Evolutionary conservation across 139 green algal species (phyloP).

Genomic region (Trebouxia sp.): DNA sequence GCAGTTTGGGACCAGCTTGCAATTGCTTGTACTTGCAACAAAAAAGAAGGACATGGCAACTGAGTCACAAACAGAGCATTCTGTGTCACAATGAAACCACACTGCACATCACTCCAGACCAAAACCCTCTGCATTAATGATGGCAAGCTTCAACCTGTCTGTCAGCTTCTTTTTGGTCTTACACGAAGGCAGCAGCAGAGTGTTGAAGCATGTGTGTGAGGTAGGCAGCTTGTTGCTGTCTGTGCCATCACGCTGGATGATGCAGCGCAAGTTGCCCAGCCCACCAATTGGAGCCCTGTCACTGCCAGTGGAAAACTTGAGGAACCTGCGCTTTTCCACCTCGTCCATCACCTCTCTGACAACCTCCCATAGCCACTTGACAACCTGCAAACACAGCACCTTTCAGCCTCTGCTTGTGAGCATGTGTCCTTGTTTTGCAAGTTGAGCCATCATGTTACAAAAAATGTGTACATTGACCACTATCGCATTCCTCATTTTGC

Average conservation of each 20-base stretch:
- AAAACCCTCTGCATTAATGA: slow-evolving; percentile 92
- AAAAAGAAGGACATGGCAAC: not conserved
- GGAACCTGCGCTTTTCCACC: slow-evolving; percentile 76
- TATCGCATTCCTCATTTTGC: too few species aligned
- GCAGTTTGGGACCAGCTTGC: too few species aligned
- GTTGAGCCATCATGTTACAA: too few species aligned
- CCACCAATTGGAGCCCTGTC: slow-evolving; percentile 85
- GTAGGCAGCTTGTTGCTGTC: slow-evolving; percentile 84
- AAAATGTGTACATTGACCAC: too few species aligned
- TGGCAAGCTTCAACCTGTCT: slow-evolving; percentile 76
- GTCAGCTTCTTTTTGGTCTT: slow-evolving; percentile 64
- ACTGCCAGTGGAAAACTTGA: slow-evolving; percentile 94
- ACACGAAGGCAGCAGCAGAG: slow-evolving; percentile 90
- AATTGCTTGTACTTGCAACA: too few species aligned
- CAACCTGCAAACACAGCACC: slow-evolving; percentile 36
- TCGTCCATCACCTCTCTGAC: slow-evolving; percentile 38
- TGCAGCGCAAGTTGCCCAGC: slow-evolving; percentile 80
- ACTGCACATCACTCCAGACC: slow-evolving; percentile 72
- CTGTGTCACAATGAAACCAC: too few species aligned
- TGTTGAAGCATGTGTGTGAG: slow-evolving; percentile 93
- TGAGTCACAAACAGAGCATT: not conserved
- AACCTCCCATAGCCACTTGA: slow-evolving; percentile 85
- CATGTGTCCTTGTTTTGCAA: too few species aligned
- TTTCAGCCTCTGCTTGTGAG: too few species aligned
- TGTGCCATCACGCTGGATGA: slow-evolving; percentile 82